Evolutionary conservation across 768 basidiomycete genomes (phyloP), one percentile per base, ranked within the genome.

Genomic region (Hemileccinum impolitum): DNA sequence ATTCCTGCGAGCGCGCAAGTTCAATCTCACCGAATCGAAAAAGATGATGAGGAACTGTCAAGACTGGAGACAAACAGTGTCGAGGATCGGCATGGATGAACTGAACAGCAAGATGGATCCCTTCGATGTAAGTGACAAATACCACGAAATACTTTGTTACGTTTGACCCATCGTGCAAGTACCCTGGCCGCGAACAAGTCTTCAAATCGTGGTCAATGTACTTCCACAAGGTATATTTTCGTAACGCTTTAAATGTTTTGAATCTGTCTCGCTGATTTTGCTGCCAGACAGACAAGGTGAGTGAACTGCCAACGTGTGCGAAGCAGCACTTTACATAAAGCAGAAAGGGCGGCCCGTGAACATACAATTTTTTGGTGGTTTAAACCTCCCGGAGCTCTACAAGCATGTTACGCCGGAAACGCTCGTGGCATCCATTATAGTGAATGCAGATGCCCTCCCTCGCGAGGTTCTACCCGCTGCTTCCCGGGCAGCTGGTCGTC

Each of bases 181-280:
- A 82, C 57, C 84, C 84, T 1, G 84, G 81, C 54, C 79, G 87
- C 38, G 75, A 80, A 44, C 75, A 76, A 1, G 79, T 89, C 7
- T 87, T 87, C 54, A 79, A 85, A 45, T 81, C 78, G 53, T 90
- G 87, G 87, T 85, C 85, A 3, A 78, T 88, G 72, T 87, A 78
- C 55, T 88, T 85, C 57, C 87, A 90, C 65, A 88, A 87, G 72
- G 85, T 80, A 43, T 26, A 75, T 51, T 21, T 19, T 8, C 30
- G 4, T 31, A 30, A 39, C 28, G n/a, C 9, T 26, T 10, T 13
- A 18, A 15, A 12, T 1, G 7, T 21, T 19, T 31, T 40, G 42
- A 7, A 11, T 7, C 47, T 12, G 23, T 17, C 34, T 46, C 1
- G 11, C 51, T 18, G 3, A 36, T 40, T 40, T 23, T 23, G 25